A percentile compares a stretch with the other conserved stretches of the same genome.
Conservation (phyloP, 768 basidiomycete species). For the Mycena venus region DNA sequence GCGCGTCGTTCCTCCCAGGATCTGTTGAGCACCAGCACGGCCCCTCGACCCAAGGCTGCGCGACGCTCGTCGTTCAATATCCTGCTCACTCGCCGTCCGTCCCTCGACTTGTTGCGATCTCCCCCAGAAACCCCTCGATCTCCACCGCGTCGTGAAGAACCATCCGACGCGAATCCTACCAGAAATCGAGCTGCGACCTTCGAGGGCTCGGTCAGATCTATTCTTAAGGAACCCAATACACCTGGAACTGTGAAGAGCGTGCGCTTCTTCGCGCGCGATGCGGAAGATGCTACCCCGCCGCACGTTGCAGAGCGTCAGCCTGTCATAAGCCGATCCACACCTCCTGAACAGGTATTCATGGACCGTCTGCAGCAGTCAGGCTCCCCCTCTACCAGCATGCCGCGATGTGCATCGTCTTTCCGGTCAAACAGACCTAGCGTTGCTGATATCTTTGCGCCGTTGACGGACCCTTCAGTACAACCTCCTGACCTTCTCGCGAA, state of each 20-base stretch:
- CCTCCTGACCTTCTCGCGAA: slow-evolving; percentile 62
- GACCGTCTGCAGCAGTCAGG: slow-evolving; percentile 44
- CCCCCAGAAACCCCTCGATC: slow-evolving; percentile 29
- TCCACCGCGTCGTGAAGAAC: slow-evolving; percentile 21
- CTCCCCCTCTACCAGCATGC: slow-evolving; percentile 40
- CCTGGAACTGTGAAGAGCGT: slow-evolving; percentile 84
- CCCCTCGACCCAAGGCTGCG: slow-evolving; percentile 26
- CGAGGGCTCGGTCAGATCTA: slow-evolving; percentile 74
- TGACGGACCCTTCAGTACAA: slow-evolving; percentile 42
- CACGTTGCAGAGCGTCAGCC: slow-evolving; percentile 50
- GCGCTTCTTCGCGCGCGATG: slow-evolving; percentile 77
- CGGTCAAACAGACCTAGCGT: slow-evolving; percentile 58
- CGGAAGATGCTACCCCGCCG: slow-evolving; percentile 71
- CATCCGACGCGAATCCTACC: slow-evolving; percentile 43
- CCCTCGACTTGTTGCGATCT: slow-evolving; percentile 51
- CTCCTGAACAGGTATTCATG: slow-evolving; percentile 40
- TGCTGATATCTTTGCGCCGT: slow-evolving; percentile 64
- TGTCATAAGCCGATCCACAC: slow-evolving; percentile 38
- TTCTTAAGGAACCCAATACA: slow-evolving; percentile 77
- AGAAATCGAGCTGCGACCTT: slow-evolving; percentile 31
- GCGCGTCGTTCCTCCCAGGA: slow-evolving; percentile 32
- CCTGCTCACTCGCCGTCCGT: slow-evolving; percentile 44
- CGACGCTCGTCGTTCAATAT: slow-evolving; percentile 35
- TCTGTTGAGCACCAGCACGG: slow-evolving; percentile 13
- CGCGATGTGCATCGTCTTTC: slow-evolving; percentile 47